Evolutionary conservation across 257 asterid genomes (phyloP).

Genomic region (Marsdenia floribunda): DNA sequence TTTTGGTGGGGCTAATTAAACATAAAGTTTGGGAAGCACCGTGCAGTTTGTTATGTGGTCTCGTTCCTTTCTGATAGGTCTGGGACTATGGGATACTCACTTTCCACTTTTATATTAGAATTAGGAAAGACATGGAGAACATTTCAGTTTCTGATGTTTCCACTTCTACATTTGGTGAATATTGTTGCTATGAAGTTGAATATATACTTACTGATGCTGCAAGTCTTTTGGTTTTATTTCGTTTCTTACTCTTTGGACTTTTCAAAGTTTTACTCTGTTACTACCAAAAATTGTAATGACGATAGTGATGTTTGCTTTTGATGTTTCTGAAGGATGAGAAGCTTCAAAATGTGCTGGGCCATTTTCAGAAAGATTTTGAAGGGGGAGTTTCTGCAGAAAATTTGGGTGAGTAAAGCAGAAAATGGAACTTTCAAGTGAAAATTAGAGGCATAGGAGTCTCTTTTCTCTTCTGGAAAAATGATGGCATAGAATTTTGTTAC

Average conservation of each 20-base stretch:
- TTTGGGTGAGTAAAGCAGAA: slow-evolving; percentile 59
- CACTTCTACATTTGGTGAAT: not conserved
- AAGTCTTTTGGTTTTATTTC: not conserved
- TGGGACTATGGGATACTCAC: not conserved
- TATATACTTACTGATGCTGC: not conserved
- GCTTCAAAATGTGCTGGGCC: slow-evolving; percentile 83
- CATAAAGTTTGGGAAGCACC: not conserved
- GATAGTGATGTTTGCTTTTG: slow-evolving; percentile 5
- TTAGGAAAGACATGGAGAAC: not conserved
- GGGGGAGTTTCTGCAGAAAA: slow-evolving; percentile 77
- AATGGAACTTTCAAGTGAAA: slow-evolving; percentile 13
- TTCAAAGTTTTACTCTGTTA: not conserved
- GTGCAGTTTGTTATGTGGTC: not conserved
- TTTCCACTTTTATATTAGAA: not conserved
- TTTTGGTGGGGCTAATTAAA: not conserved
- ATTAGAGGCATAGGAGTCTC: slow-evolving; percentile 13
- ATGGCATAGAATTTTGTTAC: slow-evolving; percentile 24
- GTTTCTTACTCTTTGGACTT: not conserved
- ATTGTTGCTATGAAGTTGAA: not conserved
- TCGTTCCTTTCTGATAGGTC: not conserved
- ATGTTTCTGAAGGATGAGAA: slow-evolving; percentile 53
- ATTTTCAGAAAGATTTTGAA: slow-evolving; percentile 87
- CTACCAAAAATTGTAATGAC: not conserved
- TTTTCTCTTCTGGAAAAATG: slow-evolving; percentile 15
- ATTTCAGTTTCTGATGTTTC: not conserved